Base-by-base conservation (phyloP, 2,329 filamentous ascomycete species). In the Akanthomyces dipterigenus region DNA sequence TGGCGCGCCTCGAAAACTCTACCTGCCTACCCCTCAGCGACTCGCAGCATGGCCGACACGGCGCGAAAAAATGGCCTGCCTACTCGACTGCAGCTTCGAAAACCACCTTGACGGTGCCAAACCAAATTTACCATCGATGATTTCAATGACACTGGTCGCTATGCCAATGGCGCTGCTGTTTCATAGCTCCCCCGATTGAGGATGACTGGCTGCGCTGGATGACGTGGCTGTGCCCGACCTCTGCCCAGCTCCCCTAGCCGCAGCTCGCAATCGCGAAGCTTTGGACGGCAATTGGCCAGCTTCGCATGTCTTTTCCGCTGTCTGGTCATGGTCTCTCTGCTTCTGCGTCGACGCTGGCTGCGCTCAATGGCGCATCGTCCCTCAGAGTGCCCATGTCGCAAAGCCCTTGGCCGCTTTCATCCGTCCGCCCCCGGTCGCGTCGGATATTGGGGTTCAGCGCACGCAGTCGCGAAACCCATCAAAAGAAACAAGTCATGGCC, bases 21-120 rank as follows among this genome's bases (percentile, higher is more conserved):
- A 62, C 48, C 50, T n/a, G 26, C 53, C 48, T 62, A 60, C 64
- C 64, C 60, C 65, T 65, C 64, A 51, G 55, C 61, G 24, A 53
- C 55, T 55, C 60, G 45, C 60, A 34, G 36, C 51, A 12, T 28
- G 51, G 46, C 54, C 59, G 57, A 63, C 56, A 40, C 38, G 16
- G 1, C 38, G 38, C 22, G 18, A 50, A 31, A 42, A 59, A 43
- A 24, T 28, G 14, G 7, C 24, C 28, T 28, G 20, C 26, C 18
- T 22, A 1, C 24, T 31, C 56, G 56, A 50, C 48, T n/a, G 4
- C 48, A 43, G 14, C 56, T 43, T 51, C 46, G 46, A 43, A 42
- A 51, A 34, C 1, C 12, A 46, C n/a, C n/a, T 26, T 14, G n/a
- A 36, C 38, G 16, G 54, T 60, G 20, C 31, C 20, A 42, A 20